Evolutionary conservation across 768 basidiomycete species (phyloP).

Genomic region (Tricholoma matsutake): DNA sequence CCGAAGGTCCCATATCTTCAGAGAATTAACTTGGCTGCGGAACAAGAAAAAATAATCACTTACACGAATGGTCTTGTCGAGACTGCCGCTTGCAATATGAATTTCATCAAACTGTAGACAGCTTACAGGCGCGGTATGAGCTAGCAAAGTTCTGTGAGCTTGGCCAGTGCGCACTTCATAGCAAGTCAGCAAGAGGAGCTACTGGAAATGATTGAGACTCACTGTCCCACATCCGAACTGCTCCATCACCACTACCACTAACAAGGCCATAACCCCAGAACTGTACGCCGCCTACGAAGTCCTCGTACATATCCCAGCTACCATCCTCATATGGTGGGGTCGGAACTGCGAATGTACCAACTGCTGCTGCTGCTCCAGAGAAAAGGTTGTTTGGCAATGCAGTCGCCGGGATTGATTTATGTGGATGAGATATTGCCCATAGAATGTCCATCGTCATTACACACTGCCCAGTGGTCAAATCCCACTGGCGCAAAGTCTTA

Average conservation of each 20-base stretch:
- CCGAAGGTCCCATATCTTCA: constrained; percentile 94
- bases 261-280: constrained; percentile 99
- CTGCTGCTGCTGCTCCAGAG: constrained; percentile 50
- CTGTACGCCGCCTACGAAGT: constrained; percentile 96
- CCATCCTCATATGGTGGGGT: constrained; percentile 89
- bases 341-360: constrained; percentile 73
- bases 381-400: constrained; percentile 45
- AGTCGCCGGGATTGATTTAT: constrained; percentile 39
- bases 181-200: constrained; percentile 1
- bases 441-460: constrained; percentile 99
- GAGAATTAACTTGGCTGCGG: constrained; percentile 5
- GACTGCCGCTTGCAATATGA: constrained; percentile 87
- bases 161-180: constrained; percentile 92
- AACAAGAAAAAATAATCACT: constrained; percentile 23
- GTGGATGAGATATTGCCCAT: constrained; percentile 96
- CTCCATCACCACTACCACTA: constrained; percentile 95
- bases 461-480: constrained; percentile 94
- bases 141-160: constrained; percentile 87
- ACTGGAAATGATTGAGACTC: constrained; percentile 35
- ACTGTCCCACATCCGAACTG: constrained; percentile 99
- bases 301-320: constrained; percentile 92
- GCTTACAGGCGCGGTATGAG: constrained; percentile 91
- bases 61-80: constrained; percentile 91
- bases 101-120: constrained; percentile 96
- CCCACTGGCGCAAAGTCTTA: constrained; percentile 98